A percentile compares a stretch with the other conserved stretches of the same genome.
These are phyloP conservation scores for Fraxinus paxiana DNA, from an alignment of 305 asterid species.

Conservation along the genomic window DNA sequence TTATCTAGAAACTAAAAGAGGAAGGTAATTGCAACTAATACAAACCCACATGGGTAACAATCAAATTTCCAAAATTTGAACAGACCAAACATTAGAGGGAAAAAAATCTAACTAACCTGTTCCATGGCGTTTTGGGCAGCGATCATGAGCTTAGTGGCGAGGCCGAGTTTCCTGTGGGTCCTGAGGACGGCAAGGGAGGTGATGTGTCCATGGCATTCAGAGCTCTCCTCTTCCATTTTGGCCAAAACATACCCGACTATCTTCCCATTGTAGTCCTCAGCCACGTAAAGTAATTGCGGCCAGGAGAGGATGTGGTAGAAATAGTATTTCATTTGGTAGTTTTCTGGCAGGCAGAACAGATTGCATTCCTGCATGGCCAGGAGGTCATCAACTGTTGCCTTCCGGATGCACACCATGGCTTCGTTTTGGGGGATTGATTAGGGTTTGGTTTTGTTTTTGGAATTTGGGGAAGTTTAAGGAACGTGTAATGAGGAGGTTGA, in stretches of 20 bases:
- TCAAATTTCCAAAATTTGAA: not conserved
- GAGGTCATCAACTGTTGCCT: conserved; percentile 63
- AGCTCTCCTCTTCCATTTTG: conserved; percentile 89
- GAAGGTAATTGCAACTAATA: not conserved
- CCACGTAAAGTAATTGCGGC: conserved; percentile 96
- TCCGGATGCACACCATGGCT: conserved; percentile 67
- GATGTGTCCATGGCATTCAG: conserved; percentile 98
- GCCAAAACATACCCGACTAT: conserved; percentile 92
- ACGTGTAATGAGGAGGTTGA: not conserved
- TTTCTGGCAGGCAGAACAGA: conserved; percentile 64
- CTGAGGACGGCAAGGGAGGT: conserved; percentile 93
- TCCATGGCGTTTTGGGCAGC: conserved; percentile 99
- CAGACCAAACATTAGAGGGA: not conserved
- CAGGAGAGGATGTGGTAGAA: conserved; percentile 93
- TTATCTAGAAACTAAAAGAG: not conserved
- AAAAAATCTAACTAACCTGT: conserved; percentile 42
- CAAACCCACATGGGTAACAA: not conserved
- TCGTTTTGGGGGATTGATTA: not conserved
- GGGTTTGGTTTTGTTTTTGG: conserved; percentile 4
- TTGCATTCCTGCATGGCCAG: conserved; percentile 75
- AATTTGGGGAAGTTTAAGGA: not conserved
- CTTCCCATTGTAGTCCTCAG: conserved; percentile 96
- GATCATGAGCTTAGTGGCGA: conserved; percentile 96
- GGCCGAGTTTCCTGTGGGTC: conserved; percentile 91
- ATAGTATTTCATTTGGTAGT: conserved; percentile 94